Conservation (phyloP, 257 asterid genomes). For the Cordia subcordata region DNA sequence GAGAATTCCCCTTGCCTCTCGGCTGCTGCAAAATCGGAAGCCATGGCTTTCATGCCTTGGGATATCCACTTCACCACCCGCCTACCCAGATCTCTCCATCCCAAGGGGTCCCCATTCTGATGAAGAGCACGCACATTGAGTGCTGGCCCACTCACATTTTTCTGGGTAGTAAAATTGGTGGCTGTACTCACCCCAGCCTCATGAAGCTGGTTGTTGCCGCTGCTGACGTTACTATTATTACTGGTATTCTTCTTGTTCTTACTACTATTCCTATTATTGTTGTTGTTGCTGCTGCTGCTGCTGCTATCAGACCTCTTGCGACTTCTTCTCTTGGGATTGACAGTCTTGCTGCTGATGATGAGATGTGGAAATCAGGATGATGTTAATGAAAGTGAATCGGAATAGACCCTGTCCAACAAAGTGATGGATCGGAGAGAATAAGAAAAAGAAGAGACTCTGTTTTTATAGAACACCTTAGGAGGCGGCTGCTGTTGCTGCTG, state of each 20-base stretch:
- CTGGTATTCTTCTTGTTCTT: not conserved
- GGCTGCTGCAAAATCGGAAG: slow-evolving; percentile 55
- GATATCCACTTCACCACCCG: slow-evolving; percentile 70
- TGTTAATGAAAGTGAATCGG: slow-evolving; percentile 7
- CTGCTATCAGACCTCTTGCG: slow-evolving; percentile 8
- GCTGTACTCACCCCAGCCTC: not conserved
- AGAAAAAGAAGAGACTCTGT: not conserved
- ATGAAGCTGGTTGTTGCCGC: not conserved
- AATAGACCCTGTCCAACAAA: slow-evolving; percentile 5
- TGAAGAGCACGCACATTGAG: slow-evolving; percentile 31
- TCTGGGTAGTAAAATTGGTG: slow-evolving; percentile 1
- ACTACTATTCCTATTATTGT: not conserved
- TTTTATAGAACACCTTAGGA: not conserved
- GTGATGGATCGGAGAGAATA: slow-evolving; percentile 21
- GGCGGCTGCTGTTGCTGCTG: not conserved
- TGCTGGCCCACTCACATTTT: slow-evolving; percentile 3
- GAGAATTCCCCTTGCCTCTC: slow-evolving; percentile 74
- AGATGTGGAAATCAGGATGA: slow-evolving; percentile 20
- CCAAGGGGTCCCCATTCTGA: slow-evolving; percentile 68
- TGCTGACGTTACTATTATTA: not conserved
- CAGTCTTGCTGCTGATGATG: slow-evolving; percentile 13
- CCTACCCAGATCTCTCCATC: slow-evolving; percentile 79
- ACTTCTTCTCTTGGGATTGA: slow-evolving; percentile 32
- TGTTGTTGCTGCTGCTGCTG: slow-evolving; percentile 3
- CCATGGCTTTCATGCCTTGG: slow-evolving; percentile 91